phyloP scores from a whole-genome alignment of 1,284 basidiomycete genomes.

The Marasmius fiardii region DNA sequence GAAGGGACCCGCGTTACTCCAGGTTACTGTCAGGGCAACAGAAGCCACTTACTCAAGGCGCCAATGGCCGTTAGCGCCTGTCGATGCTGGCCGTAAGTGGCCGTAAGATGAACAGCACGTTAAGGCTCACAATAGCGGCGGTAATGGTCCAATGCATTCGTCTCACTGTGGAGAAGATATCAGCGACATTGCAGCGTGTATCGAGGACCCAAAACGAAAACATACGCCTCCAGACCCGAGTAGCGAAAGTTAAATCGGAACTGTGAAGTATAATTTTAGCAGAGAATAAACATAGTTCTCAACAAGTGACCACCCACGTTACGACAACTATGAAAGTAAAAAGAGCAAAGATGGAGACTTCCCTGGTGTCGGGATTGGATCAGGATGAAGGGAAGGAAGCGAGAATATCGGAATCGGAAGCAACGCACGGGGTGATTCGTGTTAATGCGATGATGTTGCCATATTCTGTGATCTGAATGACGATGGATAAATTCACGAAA shows the following conservation, averaged over 20 bases:
- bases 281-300: background rate
- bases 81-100: too few relatives aligned
- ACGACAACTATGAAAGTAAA: background rate
- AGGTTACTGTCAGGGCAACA: too few relatives aligned
- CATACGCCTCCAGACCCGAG: conserved; percentile 1
- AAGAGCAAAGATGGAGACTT: background rate
- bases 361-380: background rate
- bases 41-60: background rate
- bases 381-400: background rate
- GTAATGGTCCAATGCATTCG: background rate
- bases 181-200: too few relatives aligned
- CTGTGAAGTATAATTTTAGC: background rate
- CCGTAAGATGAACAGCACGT: too few relatives aligned
- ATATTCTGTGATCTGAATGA: background rate
- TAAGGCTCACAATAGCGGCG: background rate
- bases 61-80: background rate
- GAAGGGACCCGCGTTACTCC: too few relatives aligned
- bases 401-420: background rate
- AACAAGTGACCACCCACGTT: background rate
- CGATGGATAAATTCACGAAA: background rate
- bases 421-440: background rate
- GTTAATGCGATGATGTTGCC: background rate
- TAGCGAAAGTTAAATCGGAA: background rate
- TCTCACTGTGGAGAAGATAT: background rate
- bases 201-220: background rate